Percentiles rank a stretch among this genome's conserved stretches.
These are phyloP conservation scores for Chlamydomonas eustigma DNA, from an alignment of 139 green algal genomes.

Conservation along the genomic window DNA sequence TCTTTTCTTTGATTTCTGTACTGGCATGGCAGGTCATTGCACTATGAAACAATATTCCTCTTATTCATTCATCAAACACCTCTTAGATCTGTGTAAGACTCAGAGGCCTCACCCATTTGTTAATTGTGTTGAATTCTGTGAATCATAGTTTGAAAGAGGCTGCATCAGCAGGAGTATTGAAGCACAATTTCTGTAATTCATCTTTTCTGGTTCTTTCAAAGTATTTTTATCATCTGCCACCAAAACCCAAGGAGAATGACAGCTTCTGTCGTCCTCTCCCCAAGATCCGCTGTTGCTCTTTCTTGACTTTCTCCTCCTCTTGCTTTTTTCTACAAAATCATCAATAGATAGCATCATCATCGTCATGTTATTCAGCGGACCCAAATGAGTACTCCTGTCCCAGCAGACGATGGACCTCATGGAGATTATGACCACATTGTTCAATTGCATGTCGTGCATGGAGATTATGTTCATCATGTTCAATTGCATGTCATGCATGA, in stretches of 20 bases:
- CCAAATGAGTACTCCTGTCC: not conserved
- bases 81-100: too few relatives aligned
- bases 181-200: too few relatives aligned
- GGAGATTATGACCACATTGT: not conserved
- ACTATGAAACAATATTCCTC: too few relatives aligned
- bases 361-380: not conserved
- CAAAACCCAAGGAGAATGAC: not conserved
- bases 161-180: too few relatives aligned
- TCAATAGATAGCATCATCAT: not conserved
- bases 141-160: too few relatives aligned
- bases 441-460: not conserved
- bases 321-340: not conserved
- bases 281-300: not conserved
- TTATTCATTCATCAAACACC: too few relatives aligned
- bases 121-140: too few relatives aligned
- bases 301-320: not conserved
- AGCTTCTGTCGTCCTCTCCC: not conserved
- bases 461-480: not conserved
- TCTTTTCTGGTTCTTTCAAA: too few relatives aligned
- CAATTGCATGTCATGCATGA: not conserved
- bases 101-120: too few relatives aligned
- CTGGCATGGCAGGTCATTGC: too few relatives aligned
- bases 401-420: not conserved
- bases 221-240: too few relatives aligned
- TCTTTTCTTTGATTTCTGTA: too few relatives aligned